phyloP scores from a whole-genome alignment of 106 monocot species.

The Allium cepa region DNA sequence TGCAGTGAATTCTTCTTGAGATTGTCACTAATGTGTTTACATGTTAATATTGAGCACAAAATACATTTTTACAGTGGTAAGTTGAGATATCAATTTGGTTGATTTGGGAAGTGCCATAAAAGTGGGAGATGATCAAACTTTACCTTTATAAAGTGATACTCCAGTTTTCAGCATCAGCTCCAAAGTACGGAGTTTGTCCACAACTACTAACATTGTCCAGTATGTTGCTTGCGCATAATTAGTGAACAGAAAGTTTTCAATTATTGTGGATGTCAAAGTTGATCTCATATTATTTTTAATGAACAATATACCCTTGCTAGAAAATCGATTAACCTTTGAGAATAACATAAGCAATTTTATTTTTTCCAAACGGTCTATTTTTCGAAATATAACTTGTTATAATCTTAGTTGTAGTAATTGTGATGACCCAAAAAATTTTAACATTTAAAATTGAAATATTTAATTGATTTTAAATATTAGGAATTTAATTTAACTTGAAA shows the following conservation, averaged over 20 bases:
- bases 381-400: constrained; percentile 7
- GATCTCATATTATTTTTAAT: constrained; percentile 56
- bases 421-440: constrained; percentile 80
- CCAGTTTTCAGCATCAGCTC: constrained; percentile 21
- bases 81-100: constrained; percentile 65
- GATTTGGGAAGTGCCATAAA: constrained; percentile 28
- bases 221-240: constrained; percentile 9
- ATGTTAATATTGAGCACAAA: background rate
- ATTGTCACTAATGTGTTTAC: background rate
- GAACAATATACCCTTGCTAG: constrained; percentile 68
- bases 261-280: too few species aligned
- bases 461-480: too few species aligned
- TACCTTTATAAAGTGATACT: constrained; percentile 53
- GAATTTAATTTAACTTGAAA: too few species aligned
- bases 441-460: too few species aligned
- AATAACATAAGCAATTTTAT: constrained; percentile 75
- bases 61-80: too few species aligned
- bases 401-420: too few species aligned
- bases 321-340: constrained; percentile 63
- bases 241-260: too few species aligned
- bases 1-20: background rate
- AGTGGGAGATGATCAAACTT: constrained; percentile 35
- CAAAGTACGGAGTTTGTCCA: constrained; percentile 29
- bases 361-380: too few species aligned
- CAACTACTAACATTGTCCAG: constrained; percentile 33